These are phyloP conservation scores for Neopestalotiopsis rosae DNA, from an alignment of 2,329 filamentous ascomycete genomes.

Conservation along the genomic window DNA sequence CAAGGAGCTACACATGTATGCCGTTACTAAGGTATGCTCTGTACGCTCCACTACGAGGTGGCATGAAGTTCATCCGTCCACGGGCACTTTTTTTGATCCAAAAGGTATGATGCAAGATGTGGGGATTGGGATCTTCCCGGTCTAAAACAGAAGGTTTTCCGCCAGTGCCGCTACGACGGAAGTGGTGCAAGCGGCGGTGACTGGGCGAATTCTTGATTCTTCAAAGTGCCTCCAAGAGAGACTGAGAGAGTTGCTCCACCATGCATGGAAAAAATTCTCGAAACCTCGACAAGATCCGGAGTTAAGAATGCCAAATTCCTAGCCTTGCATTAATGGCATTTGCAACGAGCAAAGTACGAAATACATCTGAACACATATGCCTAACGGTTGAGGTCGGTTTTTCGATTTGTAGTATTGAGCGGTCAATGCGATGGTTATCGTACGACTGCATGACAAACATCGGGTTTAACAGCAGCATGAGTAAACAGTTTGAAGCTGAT, in stretches of 20 bases:
- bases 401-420: neutral
- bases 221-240: neutral
- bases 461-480: neutral
- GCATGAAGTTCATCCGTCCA: too few species aligned
- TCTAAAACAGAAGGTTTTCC: neutral
- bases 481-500: neutral
- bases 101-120: neutral
- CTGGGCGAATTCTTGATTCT: neutral
- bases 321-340: neutral
- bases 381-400: neutral
- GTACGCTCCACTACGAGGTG: too few species aligned
- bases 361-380: too few species aligned
- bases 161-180: neutral
- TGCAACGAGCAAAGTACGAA: too few species aligned
- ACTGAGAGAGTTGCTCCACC: neutral
- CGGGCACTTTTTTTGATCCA: too few species aligned
- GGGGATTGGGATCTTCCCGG: neutral
- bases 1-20: too few species aligned
- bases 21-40: too few species aligned
- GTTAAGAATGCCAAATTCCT: neutral
- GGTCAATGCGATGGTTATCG: neutral
- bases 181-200: neutral
- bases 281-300: neutral
- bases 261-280: neutral
- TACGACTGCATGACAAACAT: neutral